These are phyloP conservation scores for Dacryopinax spathularia DNA, from an alignment of 768 basidiomycete genomes.

Conservation along the genomic window DNA sequence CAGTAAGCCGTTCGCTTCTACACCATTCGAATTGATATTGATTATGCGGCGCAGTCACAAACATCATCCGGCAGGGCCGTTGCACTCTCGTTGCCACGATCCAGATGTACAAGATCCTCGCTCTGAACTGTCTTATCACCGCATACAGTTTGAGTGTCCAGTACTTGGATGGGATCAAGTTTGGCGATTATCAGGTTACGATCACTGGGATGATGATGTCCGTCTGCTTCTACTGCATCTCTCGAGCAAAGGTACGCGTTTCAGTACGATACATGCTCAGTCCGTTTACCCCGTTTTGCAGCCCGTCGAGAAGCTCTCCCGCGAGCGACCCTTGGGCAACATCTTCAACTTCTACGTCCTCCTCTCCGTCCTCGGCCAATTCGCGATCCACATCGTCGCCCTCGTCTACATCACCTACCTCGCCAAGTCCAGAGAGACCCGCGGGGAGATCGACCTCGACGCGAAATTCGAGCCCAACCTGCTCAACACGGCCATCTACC, in stretches of 20 bases:
- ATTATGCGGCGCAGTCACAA: conserved; percentile 48
- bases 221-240: conserved; percentile 96
- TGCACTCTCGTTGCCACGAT: conserved; percentile 97
- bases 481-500: conserved; percentile 92
- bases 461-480: conserved; percentile 93
- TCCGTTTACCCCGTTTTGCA: conserved; percentile 22
- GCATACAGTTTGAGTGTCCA: conserved; percentile 97
- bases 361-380: conserved; percentile 80
- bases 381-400: conserved; percentile 79
- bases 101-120: conserved; percentile 99
- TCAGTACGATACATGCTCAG: neutral
- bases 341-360: conserved; percentile 96
- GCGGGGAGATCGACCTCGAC: conserved; percentile 75
- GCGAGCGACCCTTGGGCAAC: conserved; percentile 83
- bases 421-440: conserved; percentile 59
- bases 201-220: conserved; percentile 96
- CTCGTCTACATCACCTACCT: conserved; percentile 88
- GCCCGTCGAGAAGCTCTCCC: conserved; percentile 93
- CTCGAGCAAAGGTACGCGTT: conserved; percentile 71
- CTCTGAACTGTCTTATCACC: conserved; percentile 92
- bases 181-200: conserved; percentile 96
- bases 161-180: conserved; percentile 97
- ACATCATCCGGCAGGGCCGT: conserved; percentile 95
- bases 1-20: conserved; percentile 40
- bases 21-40: neutral